Evolutionary conservation across 805 yeast species (phyloP), one percentile per base, ranked within the genome.

Genomic region (Tetrapisispora arboricola): DNA sequence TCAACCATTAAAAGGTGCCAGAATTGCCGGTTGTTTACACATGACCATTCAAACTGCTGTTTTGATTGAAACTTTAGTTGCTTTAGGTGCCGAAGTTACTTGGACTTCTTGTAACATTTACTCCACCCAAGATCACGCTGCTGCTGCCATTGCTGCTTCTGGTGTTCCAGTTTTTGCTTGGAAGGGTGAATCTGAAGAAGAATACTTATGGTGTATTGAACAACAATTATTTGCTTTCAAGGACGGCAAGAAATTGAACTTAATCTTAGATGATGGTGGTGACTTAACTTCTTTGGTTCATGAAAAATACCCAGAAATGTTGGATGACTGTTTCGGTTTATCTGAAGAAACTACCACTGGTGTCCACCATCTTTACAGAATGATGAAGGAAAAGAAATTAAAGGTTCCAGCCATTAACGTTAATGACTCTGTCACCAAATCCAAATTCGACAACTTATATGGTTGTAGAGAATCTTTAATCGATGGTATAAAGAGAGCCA

Each of bases 121-220:
- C 82, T 88, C 96, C 56, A 90, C 98, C 52, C 98, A 90, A 75
- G 97, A 90, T 73, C 97, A 90, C 68, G 97, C 97, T 57, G 97
- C 98, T 60, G 96, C 98, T 62, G 97, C 97, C 60, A 90, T 90
- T 68, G 98, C 96, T 60, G 97, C 97, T 56, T 70, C 96, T 54
- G 97, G 98, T 73, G 92, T 90, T 47, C 97, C 98, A 64, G 98
- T 90, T 54, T 90, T 85, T 58, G 98, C 98, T 61, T 90, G 98
- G 98, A 90, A 90, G 77, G 98, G 97, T 67, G 97, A 90, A 79
- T 85, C 97, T 69, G 98, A 90, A 71, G 98, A 90, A 76, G 98
- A 90, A 76, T 90, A 90, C 80, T 65, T 78, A 63, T 90, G 98
- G 98, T 90, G 98, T 78, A 85, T 90, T 59, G 96, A 90, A 75